A percentile compares a stretch with the other conserved stretches of the same genome.
These are phyloP conservation scores for Canavalia ensiformis DNA, from an alignment of 306 rosid species.

Conservation along the genomic window DNA sequence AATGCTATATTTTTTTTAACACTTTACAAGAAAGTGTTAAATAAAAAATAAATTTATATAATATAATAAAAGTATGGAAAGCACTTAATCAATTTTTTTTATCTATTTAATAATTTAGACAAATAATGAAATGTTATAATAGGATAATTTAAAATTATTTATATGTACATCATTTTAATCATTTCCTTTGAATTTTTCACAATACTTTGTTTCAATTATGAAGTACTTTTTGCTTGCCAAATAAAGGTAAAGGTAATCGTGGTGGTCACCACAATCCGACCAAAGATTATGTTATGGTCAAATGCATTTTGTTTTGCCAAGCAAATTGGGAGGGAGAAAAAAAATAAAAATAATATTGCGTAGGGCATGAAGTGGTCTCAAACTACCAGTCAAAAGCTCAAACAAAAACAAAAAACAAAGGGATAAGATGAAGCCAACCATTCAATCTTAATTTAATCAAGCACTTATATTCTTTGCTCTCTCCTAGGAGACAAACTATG, in stretches of 20 bases:
- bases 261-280: constrained; percentile 35
- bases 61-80: no score
- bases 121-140: no score
- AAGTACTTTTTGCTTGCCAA: constrained; percentile 23
- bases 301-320: constrained; percentile 40
- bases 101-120: no score
- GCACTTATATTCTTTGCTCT: constrained; percentile 15
- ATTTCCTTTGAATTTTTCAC: neutral
- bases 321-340: constrained; percentile 39
- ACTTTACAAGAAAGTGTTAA: no score
- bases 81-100: no score
- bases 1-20: no score
- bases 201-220: neutral
- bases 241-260: constrained; percentile 16
- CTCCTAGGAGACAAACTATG: constrained; percentile 45
- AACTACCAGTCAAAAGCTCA: constrained; percentile 8
- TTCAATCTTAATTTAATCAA: constrained; percentile 22
- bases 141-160: no score
- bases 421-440: constrained; percentile 9
- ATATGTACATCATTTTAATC: neutral
- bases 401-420: neutral
- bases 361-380: constrained; percentile 50
- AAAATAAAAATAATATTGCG: constrained; percentile 21
- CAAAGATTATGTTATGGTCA: constrained; percentile 29
- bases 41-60: no score